A percentile compares a stretch with the other conserved stretches of the same genome.
Evolutionary conservation across 1,284 basidiomycete genomes (phyloP).

Genomic region (Bondarzewia mesenterica): DNA sequence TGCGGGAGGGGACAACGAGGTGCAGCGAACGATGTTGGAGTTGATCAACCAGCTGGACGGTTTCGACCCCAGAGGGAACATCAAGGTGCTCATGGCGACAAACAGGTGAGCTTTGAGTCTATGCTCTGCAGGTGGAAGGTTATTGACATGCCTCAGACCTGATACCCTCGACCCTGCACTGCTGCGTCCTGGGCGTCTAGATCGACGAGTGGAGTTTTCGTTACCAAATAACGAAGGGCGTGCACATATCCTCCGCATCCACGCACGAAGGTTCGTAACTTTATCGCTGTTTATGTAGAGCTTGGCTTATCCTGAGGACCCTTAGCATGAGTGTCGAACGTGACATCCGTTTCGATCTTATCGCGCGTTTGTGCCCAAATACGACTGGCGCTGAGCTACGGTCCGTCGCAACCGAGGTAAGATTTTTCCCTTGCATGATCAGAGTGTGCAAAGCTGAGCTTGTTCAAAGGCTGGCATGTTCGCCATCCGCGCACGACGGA

Average conservation of each 20-base stretch:
- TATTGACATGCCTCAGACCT: slow-evolving; percentile 47
- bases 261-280: slow-evolving; percentile 77
- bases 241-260: slow-evolving; percentile 94
- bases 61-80: slow-evolving; percentile 97
- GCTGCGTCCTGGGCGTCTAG: slow-evolving; percentile 91
- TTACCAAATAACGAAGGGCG: slow-evolving; percentile 95
- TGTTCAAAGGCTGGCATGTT: slow-evolving; percentile 88
- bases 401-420: slow-evolving; percentile 91
- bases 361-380: slow-evolving; percentile 95
- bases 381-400: slow-evolving; percentile 97
- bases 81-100: slow-evolving; percentile 99
- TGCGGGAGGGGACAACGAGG: slow-evolving; percentile 98
- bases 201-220: slow-evolving; percentile 94
- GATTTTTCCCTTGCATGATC: slow-evolving; percentile 8
- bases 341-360: slow-evolving; percentile 96
- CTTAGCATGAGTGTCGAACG: slow-evolving; percentile 93
- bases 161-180: slow-evolving; percentile 98
- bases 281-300: slow-evolving; percentile 3
- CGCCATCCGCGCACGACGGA: slow-evolving; percentile 93
- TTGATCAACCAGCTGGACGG: slow-evolving; percentile 98
- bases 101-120: slow-evolving; percentile 55
- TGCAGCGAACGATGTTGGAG: slow-evolving; percentile 99
- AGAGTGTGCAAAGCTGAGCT: slow-evolving; percentile 6
- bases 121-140: background rate
- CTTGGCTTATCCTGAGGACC: slow-evolving; percentile 6